Evolutionary conservation across 2,329 filamentous ascomycete genomes (phyloP), one percentile per base, ranked within the genome.

Genomic region (Didymella segeticola): DNA sequence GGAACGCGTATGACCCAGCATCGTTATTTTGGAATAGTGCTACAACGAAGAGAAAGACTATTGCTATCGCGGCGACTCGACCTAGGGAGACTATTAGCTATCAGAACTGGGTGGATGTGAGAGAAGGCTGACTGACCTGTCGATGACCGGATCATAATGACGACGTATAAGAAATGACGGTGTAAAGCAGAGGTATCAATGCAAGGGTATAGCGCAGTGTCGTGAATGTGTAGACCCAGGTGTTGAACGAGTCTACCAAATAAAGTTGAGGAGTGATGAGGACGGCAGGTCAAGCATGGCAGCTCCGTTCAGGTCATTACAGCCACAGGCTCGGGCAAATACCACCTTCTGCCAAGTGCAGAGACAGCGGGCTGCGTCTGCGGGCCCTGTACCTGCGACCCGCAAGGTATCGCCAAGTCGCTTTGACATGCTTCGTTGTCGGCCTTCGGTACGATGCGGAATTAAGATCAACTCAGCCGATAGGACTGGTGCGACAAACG

Each of bases 11-110:
- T 33, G 64, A 53, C 27, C 66, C 63, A 36, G 61, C 53, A 43
- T 66, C 47, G 34, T 67, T 59, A 43, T 68, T 66, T 38, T 64
- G 64, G 25, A 71, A 60, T n/a, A 69, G 46, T 19, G 63, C 53
- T 20, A 71, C 53, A 25, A 70, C 43, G 49, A 68, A 61, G 20
- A 69, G 47, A 26, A 63, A 55, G n/a, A 67, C 55, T n/a, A 69
- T 31, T 43, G 66, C 29, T 34, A 56, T 56, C 23, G 63, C 60
- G 39, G 66, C 50, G 23, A 68, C 38, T 43, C 66, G 66, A 19
- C 58, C 67, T 69, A 17, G 9, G 36, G 8, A 11, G 17, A n/a
- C 15, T 62, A 22, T 67, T 33, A 65, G 59, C 11, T 36, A 2
- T n/a, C 20, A 5, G 6, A 8, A 3, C 20, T 12, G 33, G n/a